Conservation (phyloP, 75 land plant genomes). For the Picea glauca region DNA sequence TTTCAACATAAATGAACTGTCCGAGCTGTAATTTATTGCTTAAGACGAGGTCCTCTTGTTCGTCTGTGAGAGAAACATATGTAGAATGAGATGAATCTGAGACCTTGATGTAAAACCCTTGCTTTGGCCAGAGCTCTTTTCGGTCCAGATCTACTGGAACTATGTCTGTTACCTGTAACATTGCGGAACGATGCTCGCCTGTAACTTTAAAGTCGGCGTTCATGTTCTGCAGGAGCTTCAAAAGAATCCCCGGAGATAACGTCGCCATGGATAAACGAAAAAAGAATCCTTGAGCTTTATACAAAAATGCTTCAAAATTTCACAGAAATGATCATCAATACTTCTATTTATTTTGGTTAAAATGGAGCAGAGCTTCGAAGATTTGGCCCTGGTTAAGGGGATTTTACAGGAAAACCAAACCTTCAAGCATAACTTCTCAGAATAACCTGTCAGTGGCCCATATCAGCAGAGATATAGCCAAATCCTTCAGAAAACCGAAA, state of each 20-base stretch:
- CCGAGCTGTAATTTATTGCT: conserved; percentile 53
- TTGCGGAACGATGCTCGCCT: conserved; percentile 72
- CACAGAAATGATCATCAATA: neutral
- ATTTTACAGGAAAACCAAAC: too few relatives aligned
- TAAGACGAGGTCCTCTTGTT: conserved; percentile 42
- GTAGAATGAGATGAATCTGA: conserved; percentile 49
- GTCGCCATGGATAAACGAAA: conserved; percentile 36
- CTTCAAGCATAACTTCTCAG: too few relatives aligned
- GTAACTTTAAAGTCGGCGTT: conserved; percentile 66
- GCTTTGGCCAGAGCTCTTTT: conserved; percentile 45
- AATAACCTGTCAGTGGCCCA: too few relatives aligned
- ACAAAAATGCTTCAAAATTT: neutral
- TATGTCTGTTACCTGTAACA: conserved; percentile 54
- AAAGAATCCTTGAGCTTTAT: neutral
- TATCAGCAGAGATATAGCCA: too few relatives aligned
- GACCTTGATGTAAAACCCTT: conserved; percentile 49
- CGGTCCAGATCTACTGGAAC: conserved; percentile 43
- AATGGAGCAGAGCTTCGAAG: too few relatives aligned
- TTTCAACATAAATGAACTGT: conserved; percentile 46
- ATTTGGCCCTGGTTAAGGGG: too few relatives aligned
- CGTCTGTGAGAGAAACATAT: conserved; percentile 46
- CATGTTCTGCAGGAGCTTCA: conserved; percentile 83
- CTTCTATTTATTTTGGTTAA: too few relatives aligned
- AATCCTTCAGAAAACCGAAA: too few relatives aligned
- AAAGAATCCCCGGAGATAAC: conserved; percentile 69